Evolutionary conservation across 176 grass and related monocot genomes (phyloP), one percentile per base, ranked within the genome.

Genomic region (Carex myosuroides): DNA sequence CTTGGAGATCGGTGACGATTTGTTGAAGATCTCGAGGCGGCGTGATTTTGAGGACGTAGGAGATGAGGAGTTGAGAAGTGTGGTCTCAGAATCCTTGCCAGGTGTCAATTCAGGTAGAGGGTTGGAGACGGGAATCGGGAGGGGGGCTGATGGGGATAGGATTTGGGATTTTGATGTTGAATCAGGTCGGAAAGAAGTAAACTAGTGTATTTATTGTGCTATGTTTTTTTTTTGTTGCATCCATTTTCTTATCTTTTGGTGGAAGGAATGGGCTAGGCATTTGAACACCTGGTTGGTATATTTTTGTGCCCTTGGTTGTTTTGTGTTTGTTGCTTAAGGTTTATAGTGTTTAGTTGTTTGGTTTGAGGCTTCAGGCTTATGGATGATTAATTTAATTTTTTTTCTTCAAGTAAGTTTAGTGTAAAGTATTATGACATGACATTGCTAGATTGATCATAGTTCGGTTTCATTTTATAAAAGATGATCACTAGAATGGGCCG

Each of bases 21-120:
- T 95, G 67, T 74, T 94, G 84, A 93, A 95, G 84, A 99, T 99
- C 39, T 99, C 96, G n/a, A 90, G 87, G 57, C 86, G 90, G 53
- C 89, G 57, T 41, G 90, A 95, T 10, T 95, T 89, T 20, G 96
- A 89, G 81, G 87, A 85, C 60, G 86, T 89, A n/a, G 86, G 87
- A 64, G 81, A 84, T 73, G 94, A 88, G 53, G 95, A 90, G 35
- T 83, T 85, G 90, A 87, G 85, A 70, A 85, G 83, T 57, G 73
- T 79, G 13, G 14, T 30, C 53, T 86, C 87, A 72, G 83, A 81
- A 48, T 58, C 79, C 24, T 85, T 79, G 59, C 80, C 75, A 41
- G 57, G 60, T 71, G 18, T n/a, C 2, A 63, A 69, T 85, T 89
- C 87, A 4, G 70, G 84, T 29, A 85, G 85, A 8, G 75, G 13